phyloP scores from a whole-genome alignment of 2,329 filamentous ascomycete genomes.

The Neophaeococcomyces aloes region DNA sequence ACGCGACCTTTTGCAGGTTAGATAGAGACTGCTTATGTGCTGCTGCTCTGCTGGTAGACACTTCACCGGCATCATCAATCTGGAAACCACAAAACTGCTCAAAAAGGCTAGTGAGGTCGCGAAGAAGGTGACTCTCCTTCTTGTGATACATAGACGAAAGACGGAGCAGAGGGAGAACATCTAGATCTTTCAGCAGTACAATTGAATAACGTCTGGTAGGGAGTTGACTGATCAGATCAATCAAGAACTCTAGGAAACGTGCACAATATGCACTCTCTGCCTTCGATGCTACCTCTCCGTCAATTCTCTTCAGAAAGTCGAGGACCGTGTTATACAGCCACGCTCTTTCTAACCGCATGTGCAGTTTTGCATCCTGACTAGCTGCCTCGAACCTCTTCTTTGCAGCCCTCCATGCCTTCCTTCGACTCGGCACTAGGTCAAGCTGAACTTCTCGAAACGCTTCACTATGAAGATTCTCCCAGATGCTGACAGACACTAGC shows the following conservation, averaged over 20 bases:
- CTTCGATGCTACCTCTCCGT: slow-evolving; percentile 33
- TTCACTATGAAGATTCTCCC: slow-evolving; percentile 83
- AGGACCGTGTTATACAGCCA: slow-evolving; percentile 84
- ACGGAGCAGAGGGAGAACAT: slow-evolving; percentile 65
- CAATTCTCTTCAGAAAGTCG: slow-evolving; percentile 68
- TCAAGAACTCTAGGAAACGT: slow-evolving; percentile 81
- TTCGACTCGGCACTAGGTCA: slow-evolving; percentile 60
- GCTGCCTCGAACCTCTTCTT: slow-evolving; percentile 77
- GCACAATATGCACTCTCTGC: slow-evolving; percentile 75
- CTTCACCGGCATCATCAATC: slow-evolving; percentile 77
- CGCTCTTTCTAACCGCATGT: slow-evolving; percentile 78
- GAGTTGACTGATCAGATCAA: slow-evolving; percentile 83
- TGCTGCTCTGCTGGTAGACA: slow-evolving; percentile 60
- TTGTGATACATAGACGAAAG: slow-evolving; percentile 69
- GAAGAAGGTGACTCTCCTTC: slow-evolving; percentile 63
- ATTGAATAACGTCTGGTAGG: slow-evolving; percentile 93
- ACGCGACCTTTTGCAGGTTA: slow-evolving; percentile 64
- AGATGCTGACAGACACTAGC: slow-evolving; percentile 85
- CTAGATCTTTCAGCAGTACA: slow-evolving; percentile 72
- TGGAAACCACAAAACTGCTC: slow-evolving; percentile 80
- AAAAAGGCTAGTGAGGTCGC: slow-evolving; percentile 70
- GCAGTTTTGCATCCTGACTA: slow-evolving; percentile 67
- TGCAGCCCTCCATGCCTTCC: slow-evolving; percentile 83
- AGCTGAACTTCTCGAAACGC: slow-evolving; percentile 61
- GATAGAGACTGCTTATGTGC: slow-evolving; percentile 66